Conservation (phyloP, 371 early-diverging fungal genomes). For the Catenaria anguillulae region DNA sequence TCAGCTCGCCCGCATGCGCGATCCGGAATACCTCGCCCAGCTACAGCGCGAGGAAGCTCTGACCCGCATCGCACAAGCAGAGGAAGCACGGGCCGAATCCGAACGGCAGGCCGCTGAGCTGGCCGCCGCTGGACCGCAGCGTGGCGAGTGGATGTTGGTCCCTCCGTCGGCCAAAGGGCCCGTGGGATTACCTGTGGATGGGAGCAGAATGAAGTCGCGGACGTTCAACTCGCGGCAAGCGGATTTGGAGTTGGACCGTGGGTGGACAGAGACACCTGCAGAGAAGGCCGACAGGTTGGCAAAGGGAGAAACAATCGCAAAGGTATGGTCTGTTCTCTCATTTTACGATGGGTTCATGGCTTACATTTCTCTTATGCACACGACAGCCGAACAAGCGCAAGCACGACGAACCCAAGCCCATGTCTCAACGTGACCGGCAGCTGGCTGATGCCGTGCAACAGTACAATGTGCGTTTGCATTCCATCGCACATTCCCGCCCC, state of each 20-base stretch:
- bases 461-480: neutral
- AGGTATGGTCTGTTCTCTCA: too few relatives aligned
- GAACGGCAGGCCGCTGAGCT: neutral
- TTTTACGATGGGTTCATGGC: too few relatives aligned
- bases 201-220: neutral
- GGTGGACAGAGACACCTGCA: neutral
- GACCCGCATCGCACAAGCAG: neutral
- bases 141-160: conserved; percentile 3
- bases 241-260: neutral
- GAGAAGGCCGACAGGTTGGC: neutral
- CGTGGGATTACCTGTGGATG: neutral
- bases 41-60: neutral
- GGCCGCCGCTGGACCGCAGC: neutral
- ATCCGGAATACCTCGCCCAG: neutral
- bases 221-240: neutral
- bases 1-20: neutral
- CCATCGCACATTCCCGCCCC: too few relatives aligned
- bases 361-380: too few relatives aligned
- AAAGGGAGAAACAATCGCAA: too few relatives aligned
- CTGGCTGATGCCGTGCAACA: neutral
- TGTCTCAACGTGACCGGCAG: neutral
- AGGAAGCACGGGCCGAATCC: neutral
- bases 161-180: neutral
- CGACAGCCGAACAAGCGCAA: neutral
- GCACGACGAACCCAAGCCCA: neutral